Base-by-base conservation (phyloP, 2,329 filamentous ascomycete species). In the Colletotrichum sp. region DNA sequence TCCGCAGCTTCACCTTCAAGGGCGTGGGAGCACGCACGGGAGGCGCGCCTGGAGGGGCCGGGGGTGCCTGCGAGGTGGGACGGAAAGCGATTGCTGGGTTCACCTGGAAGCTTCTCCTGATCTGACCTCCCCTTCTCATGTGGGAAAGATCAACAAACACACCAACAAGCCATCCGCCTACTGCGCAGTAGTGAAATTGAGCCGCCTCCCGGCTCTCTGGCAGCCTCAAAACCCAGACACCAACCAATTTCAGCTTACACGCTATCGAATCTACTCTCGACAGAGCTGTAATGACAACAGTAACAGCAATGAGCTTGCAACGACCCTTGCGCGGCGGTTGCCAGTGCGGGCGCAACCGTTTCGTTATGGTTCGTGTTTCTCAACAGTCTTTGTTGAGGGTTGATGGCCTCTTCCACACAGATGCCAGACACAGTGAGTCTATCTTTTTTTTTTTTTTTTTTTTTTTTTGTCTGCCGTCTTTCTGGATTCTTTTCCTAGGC, bases 281-380 rank as follows among this genome's bases (percentile, higher is more conserved):
- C 43, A 18, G 18, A 68, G 30, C 24, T n/a, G 60, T 14, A 68
- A 28, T 43, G 76, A 48, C 59, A 76, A 76, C 34, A 24, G 65
- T 85, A 78, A 71, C 43, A 21, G 43, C 43, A 52, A 91, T 91
- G 89, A 74, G 82, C 81, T 82, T 84, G 67, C 82, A 85, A 73
- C 86, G 90, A 76, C 89, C 89, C 52, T 89, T 98, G 73, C 92
- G 90, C 78, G 96, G 96, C 80, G 91, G 93, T 78, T 98, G 96
- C 87, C 93, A 94, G 69, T 98, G 96, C 84, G 95, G 96, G 73
- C 92, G 96, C 77, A 98, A 97, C 82, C 90, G 93, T 82, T 98
- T 98, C 85, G 89, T 92, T n/a, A n/a, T n/a, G n/a, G n/a, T n/a
- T n/a, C n/a, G n/a, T 52, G 89, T 96, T 28, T 95, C 95, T 2